Evolutionary conservation across 139 green algal genomes (phyloP).

Genomic region (Chlamydomonas schloesseri): DNA sequence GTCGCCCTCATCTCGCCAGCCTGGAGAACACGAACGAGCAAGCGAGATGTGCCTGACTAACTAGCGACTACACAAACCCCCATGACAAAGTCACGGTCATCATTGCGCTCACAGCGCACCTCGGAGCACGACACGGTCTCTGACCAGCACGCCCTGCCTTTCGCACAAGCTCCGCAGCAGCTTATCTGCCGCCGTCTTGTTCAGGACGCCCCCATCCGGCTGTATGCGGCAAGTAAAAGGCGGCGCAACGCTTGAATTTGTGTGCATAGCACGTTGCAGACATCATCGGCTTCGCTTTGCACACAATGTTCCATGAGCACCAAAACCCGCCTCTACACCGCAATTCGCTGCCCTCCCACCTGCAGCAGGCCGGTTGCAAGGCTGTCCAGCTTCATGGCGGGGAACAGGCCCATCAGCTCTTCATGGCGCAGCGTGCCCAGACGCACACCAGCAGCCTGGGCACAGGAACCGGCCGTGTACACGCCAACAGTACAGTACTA

Average conservation of each 20-base stretch:
- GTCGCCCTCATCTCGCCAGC: conserved; percentile 59
- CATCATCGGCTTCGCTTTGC: neutral
- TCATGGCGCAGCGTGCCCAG: conserved; percentile 19
- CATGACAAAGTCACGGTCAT: too few species aligned
- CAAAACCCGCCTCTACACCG: neutral
- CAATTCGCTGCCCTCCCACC: conserved; percentile 5
- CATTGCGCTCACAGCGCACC: too few species aligned
- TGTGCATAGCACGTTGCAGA: neutral
- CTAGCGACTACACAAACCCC: too few species aligned
- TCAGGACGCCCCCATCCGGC: conserved; percentile 53
- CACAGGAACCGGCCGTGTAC: neutral
- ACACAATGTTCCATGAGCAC: neutral
- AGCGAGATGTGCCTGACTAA: neutral
- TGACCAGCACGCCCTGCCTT: conserved; percentile 41
- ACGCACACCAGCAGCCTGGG: conserved; percentile 21
- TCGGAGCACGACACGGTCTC: conserved; percentile 45
- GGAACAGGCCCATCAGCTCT: conserved; percentile 41
- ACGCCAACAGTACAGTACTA: neutral
- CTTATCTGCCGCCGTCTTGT: neutral
- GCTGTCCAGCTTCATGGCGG: conserved; percentile 15
- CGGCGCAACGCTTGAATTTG: neutral
- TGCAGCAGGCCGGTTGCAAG: conserved; percentile 30
- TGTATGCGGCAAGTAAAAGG: neutral
- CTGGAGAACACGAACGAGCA: neutral
- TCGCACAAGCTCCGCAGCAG: conserved; percentile 28